These are phyloP conservation scores for Ambrosiella cleistominuta DNA, from an alignment of 2,329 filamentous ascomycete species.

Conservation along the genomic window DNA sequence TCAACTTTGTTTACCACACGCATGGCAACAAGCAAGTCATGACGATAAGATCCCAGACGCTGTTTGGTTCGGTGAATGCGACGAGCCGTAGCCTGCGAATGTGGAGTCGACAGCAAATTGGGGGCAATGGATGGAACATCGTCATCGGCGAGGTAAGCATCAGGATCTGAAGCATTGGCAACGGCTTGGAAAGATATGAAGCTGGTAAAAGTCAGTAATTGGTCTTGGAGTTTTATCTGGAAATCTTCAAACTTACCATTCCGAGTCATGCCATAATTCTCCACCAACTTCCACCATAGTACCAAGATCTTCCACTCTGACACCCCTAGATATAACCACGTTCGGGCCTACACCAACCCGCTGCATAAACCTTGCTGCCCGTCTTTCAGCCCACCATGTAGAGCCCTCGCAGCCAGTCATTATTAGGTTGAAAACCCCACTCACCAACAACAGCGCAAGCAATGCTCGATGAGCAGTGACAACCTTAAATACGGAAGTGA, in stretches of 20 bases:
- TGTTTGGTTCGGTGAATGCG: slow-evolving; percentile 67
- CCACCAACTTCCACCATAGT: slow-evolving; percentile 31
- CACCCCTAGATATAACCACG: slow-evolving; percentile 61
- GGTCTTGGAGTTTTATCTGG: background rate
- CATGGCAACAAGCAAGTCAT: slow-evolving; percentile 81
- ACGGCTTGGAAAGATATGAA: slow-evolving; percentile 46
- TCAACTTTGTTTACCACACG: slow-evolving; percentile 81
- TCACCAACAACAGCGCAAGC: slow-evolving; percentile 56
- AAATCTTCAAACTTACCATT: slow-evolving; percentile 5
- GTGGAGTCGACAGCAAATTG: slow-evolving; percentile 34
- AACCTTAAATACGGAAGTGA: slow-evolving; percentile 50
- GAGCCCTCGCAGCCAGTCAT: slow-evolving; percentile 57
- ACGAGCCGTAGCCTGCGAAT: slow-evolving; percentile 23
- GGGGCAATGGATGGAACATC: slow-evolving; percentile 25
- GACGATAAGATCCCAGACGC: slow-evolving; percentile 64
- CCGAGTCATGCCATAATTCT: slow-evolving; percentile 6
- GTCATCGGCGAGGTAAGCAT: slow-evolving; percentile 36
- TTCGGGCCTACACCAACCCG: slow-evolving; percentile 66
- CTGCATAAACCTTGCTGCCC: slow-evolving; percentile 63
- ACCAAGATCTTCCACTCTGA: slow-evolving; percentile 70
- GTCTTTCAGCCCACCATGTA: slow-evolving; percentile 73
- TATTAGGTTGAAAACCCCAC: slow-evolving; percentile 54
- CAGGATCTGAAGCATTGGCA: slow-evolving; percentile 38
- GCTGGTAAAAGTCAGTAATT: slow-evolving; percentile 20
- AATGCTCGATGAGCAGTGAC: slow-evolving; percentile 59